phyloP scores from a whole-genome alignment of 306 rosid genomes.

The Fragaria iinumae region DNA sequence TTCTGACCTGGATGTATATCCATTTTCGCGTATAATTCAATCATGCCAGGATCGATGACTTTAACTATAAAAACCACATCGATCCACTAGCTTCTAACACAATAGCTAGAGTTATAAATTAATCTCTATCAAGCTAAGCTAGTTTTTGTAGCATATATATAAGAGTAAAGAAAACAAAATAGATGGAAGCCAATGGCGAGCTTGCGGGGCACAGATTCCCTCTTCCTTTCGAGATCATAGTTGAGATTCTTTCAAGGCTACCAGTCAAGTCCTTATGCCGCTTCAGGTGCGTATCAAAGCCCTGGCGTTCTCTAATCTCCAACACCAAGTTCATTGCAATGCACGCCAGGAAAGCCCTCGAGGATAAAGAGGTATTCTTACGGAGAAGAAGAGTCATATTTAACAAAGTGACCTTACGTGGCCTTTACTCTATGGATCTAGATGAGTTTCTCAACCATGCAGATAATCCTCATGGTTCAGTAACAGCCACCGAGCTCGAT shows the following conservation, averaged over 20 bases:
- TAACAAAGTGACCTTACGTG: background rate
- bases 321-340: background rate
- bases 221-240: background rate
- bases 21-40: no score
- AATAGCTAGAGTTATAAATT: no score
- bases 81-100: no score
- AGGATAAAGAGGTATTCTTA: background rate
- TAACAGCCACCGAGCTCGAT: background rate
- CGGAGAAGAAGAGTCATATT: background rate
- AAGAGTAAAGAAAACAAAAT: background rate
- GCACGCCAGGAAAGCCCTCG: background rate
- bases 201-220: background rate
- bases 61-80: no score
- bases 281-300: constrained; percentile 16
- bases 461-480: background rate
- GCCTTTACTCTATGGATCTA: background rate
- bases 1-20: no score
- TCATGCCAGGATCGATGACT: no score
- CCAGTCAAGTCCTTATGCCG: constrained; percentile 17
- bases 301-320: constrained; percentile 15
- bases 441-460: background rate
- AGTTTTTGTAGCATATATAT: background rate
- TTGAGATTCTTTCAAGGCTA: constrained; percentile 3
- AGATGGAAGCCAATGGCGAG: background rate
- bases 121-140: no score